Base-by-base conservation (phyloP, 345 rosid genomes). In the Dipteronia dyeriana region DNA sequence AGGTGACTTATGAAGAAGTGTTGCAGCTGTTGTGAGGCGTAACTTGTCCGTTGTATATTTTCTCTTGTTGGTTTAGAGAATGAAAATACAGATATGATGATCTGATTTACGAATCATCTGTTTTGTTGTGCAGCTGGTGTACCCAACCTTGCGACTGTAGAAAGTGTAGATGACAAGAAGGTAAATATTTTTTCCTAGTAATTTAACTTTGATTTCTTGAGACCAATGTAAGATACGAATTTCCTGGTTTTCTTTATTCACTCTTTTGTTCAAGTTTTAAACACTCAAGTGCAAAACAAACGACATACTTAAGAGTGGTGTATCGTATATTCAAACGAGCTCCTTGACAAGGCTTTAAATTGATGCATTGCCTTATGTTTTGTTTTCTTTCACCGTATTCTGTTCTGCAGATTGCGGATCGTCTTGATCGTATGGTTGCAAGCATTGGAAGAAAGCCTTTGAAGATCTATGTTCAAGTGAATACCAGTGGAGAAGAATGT, bases 401-500 rank as follows among this genome's bases (percentile, higher is more conserved):
- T 66, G 56, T 83, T 78, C 25, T 62, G 23, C 90, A 96, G 99
- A 96, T 94, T 75, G 99, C 99, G 66, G 88, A 87, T 86, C 93
- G 83, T 83, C 97, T 96, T 57, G 86, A 94, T 78, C 94, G 89
- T 54, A 84, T 72, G 67, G 89, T 87, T 81, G 95, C 85, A 34
- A 89, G 82, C 76, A 73, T 91, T 60, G 95, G 89, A 79, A 92
- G 95, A 86, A 87, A 87, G 80, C 99, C 92, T 63, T 78, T 96
- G 84, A 91, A 92, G 85, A 89, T 96, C 66, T 83, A 92, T 65
- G 84, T 96, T 81, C 99, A 96, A 89, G 97, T 96, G 77, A 94
- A 96, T 80, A 96, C 99, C 68, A 94, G 99, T 79, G 97, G 98
- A 19, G 98, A 96, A 90, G 95, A 92, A 81, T 96, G 99, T 96